Conservation (phyloP, 257 asterid species). For the Solanum chiquidenum region DNA sequence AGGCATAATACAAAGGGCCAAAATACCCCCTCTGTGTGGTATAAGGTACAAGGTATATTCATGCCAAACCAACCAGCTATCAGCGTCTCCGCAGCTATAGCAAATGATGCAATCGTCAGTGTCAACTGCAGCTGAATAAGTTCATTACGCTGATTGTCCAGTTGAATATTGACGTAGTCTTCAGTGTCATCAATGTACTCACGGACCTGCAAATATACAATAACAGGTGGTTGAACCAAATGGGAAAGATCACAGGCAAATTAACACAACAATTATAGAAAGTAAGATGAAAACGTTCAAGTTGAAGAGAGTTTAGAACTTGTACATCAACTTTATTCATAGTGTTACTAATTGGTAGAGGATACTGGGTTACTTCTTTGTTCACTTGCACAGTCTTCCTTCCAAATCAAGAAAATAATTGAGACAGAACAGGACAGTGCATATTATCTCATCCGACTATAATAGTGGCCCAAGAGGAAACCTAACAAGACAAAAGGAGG, state of each 20-base stretch:
- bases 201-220: constrained; percentile 45
- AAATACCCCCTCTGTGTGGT: constrained; percentile 21
- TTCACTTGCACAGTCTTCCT: not conserved
- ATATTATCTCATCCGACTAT: not conserved
- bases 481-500: not conserved
- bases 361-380: not conserved
- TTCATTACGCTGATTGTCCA: constrained; percentile 84
- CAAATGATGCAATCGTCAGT: constrained; percentile 68
- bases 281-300: not conserved
- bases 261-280: not conserved
- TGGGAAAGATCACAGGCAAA: not conserved
- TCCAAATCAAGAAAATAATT: not conserved
- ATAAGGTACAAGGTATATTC: constrained; percentile 59
- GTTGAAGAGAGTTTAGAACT: not conserved
- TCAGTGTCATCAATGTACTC: constrained; percentile 90
- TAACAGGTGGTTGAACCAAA: not conserved
- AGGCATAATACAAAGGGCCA: constrained; percentile 20
- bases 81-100: constrained; percentile 52
- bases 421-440: not conserved
- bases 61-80: constrained; percentile 68
- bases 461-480: not conserved
- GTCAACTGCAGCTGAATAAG: constrained; percentile 83
- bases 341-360: not conserved
- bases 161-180: constrained; percentile 87
- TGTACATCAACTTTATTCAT: not conserved